Evolutionary conservation across 441 rosid genomes (phyloP).

Genomic region (Pelargonium citronellum): DNA sequence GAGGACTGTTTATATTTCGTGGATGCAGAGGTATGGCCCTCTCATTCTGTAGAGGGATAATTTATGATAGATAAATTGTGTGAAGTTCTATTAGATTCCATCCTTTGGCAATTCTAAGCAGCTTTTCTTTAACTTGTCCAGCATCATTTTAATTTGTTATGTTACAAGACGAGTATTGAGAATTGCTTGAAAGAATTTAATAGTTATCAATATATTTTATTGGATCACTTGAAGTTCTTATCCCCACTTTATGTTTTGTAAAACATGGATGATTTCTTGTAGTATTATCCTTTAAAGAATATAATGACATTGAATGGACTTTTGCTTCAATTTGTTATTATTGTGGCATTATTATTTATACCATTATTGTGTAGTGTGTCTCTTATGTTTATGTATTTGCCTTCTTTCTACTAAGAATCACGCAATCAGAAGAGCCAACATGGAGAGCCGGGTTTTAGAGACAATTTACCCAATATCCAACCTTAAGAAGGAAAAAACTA

Average conservation of each 20-base stretch:
- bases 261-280: background rate
- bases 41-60: background rate
- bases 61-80: background rate
- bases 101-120: background rate
- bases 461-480: slow-evolving; percentile 65
- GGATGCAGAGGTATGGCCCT: slow-evolving; percentile 71
- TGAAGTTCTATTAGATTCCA: background rate
- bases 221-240: background rate
- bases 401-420: slow-evolving; percentile 52
- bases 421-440: slow-evolving; percentile 86
- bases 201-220: background rate
- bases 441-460: slow-evolving; percentile 70
- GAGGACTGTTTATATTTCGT: slow-evolving; percentile 83
- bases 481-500: slow-evolving; percentile 32
- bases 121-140: background rate
- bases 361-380: slow-evolving; percentile 8
- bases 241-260: background rate
- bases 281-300: background rate
- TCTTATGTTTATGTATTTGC: slow-evolving; percentile 20
- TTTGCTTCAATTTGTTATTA: background rate
- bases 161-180: background rate
- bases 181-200: background rate
- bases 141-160: background rate
- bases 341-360: background rate
- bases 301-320: background rate